Percentiles rank a stretch among this genome's conserved stretches.
phyloP scores from a whole-genome alignment of 2,329 filamentous ascomycete species.

The Penicillium sp. region DNA sequence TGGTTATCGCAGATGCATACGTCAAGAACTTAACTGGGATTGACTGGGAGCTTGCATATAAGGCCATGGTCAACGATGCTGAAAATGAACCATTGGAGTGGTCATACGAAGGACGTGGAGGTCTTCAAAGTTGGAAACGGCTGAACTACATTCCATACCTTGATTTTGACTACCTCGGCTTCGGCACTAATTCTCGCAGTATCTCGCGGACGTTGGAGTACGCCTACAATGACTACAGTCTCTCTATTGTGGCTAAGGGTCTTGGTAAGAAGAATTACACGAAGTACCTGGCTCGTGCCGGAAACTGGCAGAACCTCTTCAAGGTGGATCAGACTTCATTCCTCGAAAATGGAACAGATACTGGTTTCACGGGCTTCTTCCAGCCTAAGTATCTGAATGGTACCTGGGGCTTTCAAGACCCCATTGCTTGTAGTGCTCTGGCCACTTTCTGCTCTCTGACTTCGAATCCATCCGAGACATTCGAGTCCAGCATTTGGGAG shows the following conservation, averaged over 20 bases:
- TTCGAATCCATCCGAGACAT: conserved; percentile 29
- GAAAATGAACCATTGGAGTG: conserved; percentile 65
- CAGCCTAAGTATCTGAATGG: conserved; percentile 63
- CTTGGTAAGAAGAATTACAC: conserved; percentile 45
- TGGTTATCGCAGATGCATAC: conserved; percentile 60
- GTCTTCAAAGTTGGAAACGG: conserved; percentile 64
- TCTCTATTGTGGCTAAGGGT: conserved; percentile 55
- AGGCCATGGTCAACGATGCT: conserved; percentile 64
- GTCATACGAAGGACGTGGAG: conserved; percentile 63
- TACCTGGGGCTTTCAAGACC: conserved; percentile 62
- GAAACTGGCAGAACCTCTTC: conserved; percentile 63
- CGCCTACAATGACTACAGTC: conserved; percentile 67
- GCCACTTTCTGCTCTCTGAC: conserved; percentile 28
- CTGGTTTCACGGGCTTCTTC: conserved; percentile 64
- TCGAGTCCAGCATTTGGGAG: conserved; percentile 33
- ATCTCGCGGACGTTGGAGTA: conserved; percentile 70
- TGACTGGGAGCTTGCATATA: conserved; percentile 62
- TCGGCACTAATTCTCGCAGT: conserved; percentile 63
- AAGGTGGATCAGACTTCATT: conserved; percentile 55
- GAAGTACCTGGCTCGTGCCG: conserved; percentile 54
- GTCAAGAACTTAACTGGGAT: conserved; percentile 61
- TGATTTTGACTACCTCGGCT: conserved; percentile 61
- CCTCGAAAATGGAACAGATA: conserved; percentile 51
- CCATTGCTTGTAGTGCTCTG: conserved; percentile 40
- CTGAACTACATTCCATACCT: conserved; percentile 65